These are phyloP conservation scores for Globisporangium mamillatum DNA, from an alignment of 352 stramenopile species.

Conservation along the genomic window DNA sequence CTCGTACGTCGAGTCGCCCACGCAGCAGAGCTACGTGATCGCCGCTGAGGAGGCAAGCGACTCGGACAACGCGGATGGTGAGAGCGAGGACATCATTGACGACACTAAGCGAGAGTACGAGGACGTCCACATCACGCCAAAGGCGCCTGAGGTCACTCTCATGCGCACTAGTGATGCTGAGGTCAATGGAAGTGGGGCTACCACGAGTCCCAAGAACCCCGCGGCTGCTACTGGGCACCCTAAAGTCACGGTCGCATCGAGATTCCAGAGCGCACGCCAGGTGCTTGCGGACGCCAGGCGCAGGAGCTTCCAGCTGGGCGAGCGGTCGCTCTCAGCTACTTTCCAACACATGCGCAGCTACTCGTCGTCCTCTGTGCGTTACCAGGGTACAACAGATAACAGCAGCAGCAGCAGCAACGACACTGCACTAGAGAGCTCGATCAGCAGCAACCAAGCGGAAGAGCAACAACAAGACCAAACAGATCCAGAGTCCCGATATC, in stretches of 20 bases:
- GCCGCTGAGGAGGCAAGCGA: not conserved
- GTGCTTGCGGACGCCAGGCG: not conserved
- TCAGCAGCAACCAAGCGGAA: not conserved
- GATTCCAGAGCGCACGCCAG: constrained; percentile 1
- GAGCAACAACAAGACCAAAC: not conserved
- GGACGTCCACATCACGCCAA: not conserved
- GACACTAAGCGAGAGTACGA: too few species aligned
- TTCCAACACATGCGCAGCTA: not conserved
- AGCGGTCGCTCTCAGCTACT: not conserved
- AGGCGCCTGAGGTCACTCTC: not conserved
- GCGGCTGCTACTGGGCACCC: too few species aligned
- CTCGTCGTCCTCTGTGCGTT: not conserved
- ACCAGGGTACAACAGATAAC: not conserved
- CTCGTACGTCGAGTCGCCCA: constrained; percentile 3
- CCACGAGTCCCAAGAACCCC: not conserved
- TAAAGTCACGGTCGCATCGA: not conserved
- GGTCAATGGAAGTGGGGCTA: not conserved
- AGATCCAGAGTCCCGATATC: too few species aligned
- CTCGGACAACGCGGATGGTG: not conserved
- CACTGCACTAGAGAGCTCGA: not conserved
- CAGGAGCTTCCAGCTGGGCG: not conserved
- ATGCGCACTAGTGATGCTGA: not conserved
- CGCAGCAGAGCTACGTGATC: not conserved
- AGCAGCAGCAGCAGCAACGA: not conserved
- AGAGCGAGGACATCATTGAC: not conserved